phyloP scores from a whole-genome alignment of 2,329 filamentous ascomycete genomes.

The Blumeria graminis region DNA sequence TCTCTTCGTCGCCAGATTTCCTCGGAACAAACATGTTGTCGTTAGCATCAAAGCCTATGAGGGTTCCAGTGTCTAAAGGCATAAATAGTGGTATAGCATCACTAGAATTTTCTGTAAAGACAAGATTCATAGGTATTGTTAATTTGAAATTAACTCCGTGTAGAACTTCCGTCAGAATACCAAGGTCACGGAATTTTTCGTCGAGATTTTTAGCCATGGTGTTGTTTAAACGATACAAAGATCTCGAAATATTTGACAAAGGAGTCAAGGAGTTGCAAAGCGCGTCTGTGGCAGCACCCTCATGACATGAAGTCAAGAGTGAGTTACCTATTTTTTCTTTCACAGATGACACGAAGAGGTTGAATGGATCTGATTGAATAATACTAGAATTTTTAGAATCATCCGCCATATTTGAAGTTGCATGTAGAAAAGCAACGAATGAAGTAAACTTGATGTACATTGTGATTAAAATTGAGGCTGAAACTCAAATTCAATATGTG shows the following conservation, averaged over 20 bases:
- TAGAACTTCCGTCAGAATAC: constrained; percentile 10
- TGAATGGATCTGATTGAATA: neutral
- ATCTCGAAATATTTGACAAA: neutral
- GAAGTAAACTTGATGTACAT: too few relatives aligned
- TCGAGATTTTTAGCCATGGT: neutral
- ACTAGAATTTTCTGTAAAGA: constrained; percentile 17
- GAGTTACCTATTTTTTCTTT: neutral
- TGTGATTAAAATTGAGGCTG: too few relatives aligned
- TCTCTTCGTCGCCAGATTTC: constrained; percentile 17
- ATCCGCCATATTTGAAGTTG: too few relatives aligned
- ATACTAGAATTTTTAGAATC: too few relatives aligned
- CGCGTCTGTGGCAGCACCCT: neutral
- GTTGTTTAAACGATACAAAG: neutral
- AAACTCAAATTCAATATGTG: too few relatives aligned
- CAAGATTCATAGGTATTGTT: constrained; percentile 17
- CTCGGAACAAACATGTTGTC: constrained; percentile 17
- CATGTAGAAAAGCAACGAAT: too few relatives aligned
- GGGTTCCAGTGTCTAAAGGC: constrained; percentile 9
- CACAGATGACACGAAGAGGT: neutral
- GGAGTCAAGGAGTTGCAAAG: neutral
- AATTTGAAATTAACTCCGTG: constrained; percentile 11
- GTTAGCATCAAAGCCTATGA: constrained; percentile 19
- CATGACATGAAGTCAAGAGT: neutral
- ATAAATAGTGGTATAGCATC: constrained; percentile 19
- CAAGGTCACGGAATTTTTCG: constrained; percentile 6